Evolutionary conservation across 495 filamentous ascomycete genomes (phyloP).

Genomic region (Penicillium tannophilum): DNA sequence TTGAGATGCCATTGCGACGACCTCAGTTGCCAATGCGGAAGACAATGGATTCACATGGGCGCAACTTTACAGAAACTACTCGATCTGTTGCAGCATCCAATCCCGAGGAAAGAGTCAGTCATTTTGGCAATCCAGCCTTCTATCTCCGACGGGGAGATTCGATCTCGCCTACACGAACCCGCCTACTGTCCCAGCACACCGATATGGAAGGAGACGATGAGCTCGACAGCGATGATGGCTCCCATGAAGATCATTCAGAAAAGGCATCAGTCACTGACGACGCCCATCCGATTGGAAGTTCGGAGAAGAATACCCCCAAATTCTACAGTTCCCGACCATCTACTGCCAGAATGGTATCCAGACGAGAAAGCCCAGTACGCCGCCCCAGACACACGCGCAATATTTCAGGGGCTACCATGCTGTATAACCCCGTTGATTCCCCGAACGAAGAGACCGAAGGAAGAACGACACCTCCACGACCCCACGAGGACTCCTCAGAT

Average conservation of each 20-base stretch:
- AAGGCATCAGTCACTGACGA: constrained; percentile 39
- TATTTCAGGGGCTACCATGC: constrained; percentile 74
- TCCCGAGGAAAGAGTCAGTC: constrained; percentile 52
- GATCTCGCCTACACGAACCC: constrained; percentile 27
- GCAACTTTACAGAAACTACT: constrained; percentile 54
- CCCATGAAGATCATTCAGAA: constrained; percentile 26
- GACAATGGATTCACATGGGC: constrained; percentile 32
- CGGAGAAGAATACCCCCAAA: constrained; percentile 37
- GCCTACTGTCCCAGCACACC: constrained; percentile 57
- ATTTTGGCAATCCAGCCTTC: constrained; percentile 34
- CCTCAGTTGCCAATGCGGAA: constrained; percentile 35
- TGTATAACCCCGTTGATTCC: constrained; percentile 56
- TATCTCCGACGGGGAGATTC: constrained; percentile 27
- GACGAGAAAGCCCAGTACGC: constrained; percentile 42
- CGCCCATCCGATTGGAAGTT: constrained; percentile 13
- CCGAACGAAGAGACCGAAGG: constrained; percentile 50
- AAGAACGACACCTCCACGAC: constrained; percentile 30
- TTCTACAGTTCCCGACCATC: constrained; percentile 52
- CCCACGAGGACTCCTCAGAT: constrained; percentile 28
- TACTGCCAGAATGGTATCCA: constrained; percentile 41
- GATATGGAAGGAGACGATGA: constrained; percentile 90
- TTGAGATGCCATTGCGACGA: constrained; percentile 51
- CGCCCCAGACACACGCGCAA: constrained; percentile 53
- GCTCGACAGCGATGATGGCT: constrained; percentile 74
- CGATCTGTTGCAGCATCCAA: constrained; percentile 56